Evolutionary conservation across 352 stramenopile genomes (phyloP).

Genomic region (Phytophthora brassicae): DNA sequence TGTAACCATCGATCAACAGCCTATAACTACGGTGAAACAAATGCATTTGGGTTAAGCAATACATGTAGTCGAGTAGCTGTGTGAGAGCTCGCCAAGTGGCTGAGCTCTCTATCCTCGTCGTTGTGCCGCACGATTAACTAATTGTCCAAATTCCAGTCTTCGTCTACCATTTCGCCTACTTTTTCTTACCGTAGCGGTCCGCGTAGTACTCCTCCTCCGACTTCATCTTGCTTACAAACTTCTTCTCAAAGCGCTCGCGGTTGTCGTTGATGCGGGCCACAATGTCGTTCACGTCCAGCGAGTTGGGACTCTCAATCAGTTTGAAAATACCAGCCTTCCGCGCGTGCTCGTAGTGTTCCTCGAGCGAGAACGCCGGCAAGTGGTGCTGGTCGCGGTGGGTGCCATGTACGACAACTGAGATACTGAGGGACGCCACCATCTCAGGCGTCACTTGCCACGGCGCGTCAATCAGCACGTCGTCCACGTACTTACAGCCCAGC

Average conservation of each 20-base stretch:
- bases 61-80: conserved; percentile 17
- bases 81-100: neutral
- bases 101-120: neutral
- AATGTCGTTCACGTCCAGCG: conserved; percentile 86
- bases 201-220: conserved; percentile 93
- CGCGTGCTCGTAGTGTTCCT: conserved; percentile 81
- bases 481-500: conserved; percentile 95
- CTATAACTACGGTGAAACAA: too few relatives aligned
- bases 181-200: conserved; percentile 79
- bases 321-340: conserved; percentile 85
- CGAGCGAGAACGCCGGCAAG: conserved; percentile 56
- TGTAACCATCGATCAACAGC: too few relatives aligned
- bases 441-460: conserved; percentile 94
- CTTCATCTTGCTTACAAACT: conserved; percentile 94
- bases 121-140: too few relatives aligned
- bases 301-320: conserved; percentile 68
- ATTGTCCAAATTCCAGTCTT: neutral
- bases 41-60: conserved; percentile 16
- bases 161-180: conserved; percentile 44
- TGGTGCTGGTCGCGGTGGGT: conserved; percentile 82
- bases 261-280: conserved; percentile 90
- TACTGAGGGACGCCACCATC: conserved; percentile 94
- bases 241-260: conserved; percentile 90
- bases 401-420: conserved; percentile 85
- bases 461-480: conserved; percentile 98